These are phyloP conservation scores for Trichoderma citrinoviride DNA, from an alignment of 2,329 filamentous ascomycete genomes.

Conservation along the genomic window DNA sequence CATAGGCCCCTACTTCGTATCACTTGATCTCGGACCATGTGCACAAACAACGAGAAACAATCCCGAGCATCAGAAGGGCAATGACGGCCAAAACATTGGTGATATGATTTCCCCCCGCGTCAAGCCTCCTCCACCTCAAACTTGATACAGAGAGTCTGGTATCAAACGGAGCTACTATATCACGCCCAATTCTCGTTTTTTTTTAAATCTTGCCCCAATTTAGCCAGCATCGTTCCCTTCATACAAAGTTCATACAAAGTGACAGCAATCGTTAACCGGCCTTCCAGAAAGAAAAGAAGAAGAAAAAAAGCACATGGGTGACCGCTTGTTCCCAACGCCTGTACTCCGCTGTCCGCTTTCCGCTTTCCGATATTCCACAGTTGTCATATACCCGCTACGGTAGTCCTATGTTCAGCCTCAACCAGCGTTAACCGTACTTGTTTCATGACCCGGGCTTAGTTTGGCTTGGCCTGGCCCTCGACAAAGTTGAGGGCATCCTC, in stretches of 20 bases:
- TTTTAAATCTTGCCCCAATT: neutral
- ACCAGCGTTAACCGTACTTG: neutral
- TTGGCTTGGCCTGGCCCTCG: slow-evolving; percentile 66
- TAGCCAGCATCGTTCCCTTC: slow-evolving; percentile 9
- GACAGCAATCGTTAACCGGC: slow-evolving; percentile 3
- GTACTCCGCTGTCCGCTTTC: slow-evolving; percentile 20
- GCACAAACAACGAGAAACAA: neutral
- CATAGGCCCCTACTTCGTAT: too few relatives aligned
- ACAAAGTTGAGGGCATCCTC: slow-evolving; percentile 93
- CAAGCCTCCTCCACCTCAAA: neutral
- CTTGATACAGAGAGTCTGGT: neutral
- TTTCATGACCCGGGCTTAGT: slow-evolving; percentile 21
- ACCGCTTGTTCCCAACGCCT: slow-evolving; percentile 18
- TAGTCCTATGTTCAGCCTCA: neutral
- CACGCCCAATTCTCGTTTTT: neutral
- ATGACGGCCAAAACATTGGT: neutral
- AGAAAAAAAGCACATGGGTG: slow-evolving; percentile 13
- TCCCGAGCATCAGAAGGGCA: neutral
- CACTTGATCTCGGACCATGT: neutral
- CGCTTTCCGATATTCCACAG: slow-evolving; percentile 3
- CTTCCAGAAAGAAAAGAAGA: neutral
- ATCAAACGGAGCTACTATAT: neutral
- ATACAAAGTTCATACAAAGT: neutral
- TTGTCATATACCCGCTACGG: neutral
- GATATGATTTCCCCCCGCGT: too few relatives aligned